These are phyloP conservation scores for Trametes elegans DNA, from an alignment of 768 basidiomycete genomes.

Conservation along the genomic window DNA sequence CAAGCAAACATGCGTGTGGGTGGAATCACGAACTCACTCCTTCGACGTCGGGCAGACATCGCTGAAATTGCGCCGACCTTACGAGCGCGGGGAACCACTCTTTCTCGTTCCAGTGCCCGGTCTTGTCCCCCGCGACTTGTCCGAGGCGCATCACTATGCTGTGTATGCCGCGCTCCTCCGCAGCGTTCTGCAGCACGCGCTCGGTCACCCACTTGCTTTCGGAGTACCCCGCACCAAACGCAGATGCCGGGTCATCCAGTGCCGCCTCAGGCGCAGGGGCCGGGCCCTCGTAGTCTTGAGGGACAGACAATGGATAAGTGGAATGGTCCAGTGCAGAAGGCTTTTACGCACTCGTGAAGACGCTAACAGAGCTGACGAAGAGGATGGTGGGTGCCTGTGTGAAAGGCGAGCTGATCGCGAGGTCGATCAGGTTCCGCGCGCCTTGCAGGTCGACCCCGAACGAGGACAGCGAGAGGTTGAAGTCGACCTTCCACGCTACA, in stretches of 20 bases:
- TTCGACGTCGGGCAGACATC: slow-evolving; percentile 27
- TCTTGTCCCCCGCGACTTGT: slow-evolving; percentile 29
- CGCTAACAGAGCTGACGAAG: slow-evolving; percentile 16
- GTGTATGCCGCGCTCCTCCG: slow-evolving; percentile 20
- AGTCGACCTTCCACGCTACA: slow-evolving; percentile 41
- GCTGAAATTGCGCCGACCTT: slow-evolving; percentile 20
- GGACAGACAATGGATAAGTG: too few species aligned
- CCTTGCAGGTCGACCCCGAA: slow-evolving; percentile 37
- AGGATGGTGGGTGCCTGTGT: background rate
- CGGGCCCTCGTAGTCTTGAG: too few species aligned
- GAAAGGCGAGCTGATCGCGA: slow-evolving; percentile 15
- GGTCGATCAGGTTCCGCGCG: slow-evolving; percentile 16
- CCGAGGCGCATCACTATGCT: slow-evolving; percentile 34
- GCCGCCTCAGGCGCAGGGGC: too few species aligned
- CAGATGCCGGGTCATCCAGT: too few species aligned
- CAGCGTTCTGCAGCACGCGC: slow-evolving; percentile 28
- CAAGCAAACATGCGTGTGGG: too few species aligned
- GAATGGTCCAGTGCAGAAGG: too few species aligned
- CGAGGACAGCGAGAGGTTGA: slow-evolving; percentile 38
- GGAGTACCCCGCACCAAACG: too few species aligned
- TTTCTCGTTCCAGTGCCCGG: slow-evolving; percentile 32
- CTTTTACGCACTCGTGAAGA: too few species aligned
- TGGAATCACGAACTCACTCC: too few species aligned
- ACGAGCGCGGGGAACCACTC: slow-evolving; percentile 35
- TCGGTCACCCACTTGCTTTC: slow-evolving; percentile 36